Percentiles rank a stretch among this genome's conserved stretches.
phyloP scores from a whole-genome alignment of 164 flowering plant species.

The Sedum album region DNA sequence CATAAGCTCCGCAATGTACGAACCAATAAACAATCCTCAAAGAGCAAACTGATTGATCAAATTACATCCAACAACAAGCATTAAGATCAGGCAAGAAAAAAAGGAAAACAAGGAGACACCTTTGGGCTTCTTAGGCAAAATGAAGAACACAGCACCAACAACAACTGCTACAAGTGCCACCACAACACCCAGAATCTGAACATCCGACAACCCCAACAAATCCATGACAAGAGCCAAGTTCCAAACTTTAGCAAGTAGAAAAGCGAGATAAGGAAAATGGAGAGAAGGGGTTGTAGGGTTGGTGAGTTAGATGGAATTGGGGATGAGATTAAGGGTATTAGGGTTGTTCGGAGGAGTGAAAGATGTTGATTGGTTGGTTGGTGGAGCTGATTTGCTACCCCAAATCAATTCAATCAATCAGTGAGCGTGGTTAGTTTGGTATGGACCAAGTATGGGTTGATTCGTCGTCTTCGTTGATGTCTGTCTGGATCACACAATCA shows the following conservation, averaged over 20 bases:
- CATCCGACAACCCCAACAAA: background rate
- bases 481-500: background rate
- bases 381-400: background rate
- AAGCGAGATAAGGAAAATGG: background rate
- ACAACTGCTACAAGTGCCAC: constrained; percentile 61
- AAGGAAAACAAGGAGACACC: constrained; percentile 21
- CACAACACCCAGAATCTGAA: constrained; percentile 42
- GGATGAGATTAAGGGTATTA: background rate
- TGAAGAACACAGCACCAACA: constrained; percentile 40
- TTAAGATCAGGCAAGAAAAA: background rate
- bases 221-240: background rate
- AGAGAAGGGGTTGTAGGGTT: background rate
- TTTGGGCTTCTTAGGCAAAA: constrained; percentile 53
- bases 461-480: background rate
- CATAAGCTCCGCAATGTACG: no score
- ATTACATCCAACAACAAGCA: no score
- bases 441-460: background rate
- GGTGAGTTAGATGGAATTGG: background rate
- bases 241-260: background rate
- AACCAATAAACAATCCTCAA: background rate
- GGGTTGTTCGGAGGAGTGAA: background rate
- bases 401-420: background rate
- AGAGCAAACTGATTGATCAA: background rate
- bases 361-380: background rate
- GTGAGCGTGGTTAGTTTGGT: background rate